Evolutionary conservation across 1,284 basidiomycete species (phyloP), one percentile per base, ranked within the genome.

Genomic region (Pisolithus thermaeus): DNA sequence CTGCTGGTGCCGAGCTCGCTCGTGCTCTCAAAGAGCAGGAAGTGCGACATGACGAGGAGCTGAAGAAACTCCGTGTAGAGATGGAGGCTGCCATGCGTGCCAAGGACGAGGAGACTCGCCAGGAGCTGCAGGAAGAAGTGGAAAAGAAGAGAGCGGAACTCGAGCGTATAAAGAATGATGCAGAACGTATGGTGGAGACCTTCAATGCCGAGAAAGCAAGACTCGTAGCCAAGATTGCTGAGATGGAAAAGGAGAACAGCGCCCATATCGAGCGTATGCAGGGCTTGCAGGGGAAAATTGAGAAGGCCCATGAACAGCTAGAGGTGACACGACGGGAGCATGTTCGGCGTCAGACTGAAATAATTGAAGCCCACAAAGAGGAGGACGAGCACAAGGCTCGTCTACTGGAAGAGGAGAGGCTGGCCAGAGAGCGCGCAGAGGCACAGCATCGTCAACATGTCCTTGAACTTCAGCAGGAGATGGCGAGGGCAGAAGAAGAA

Each of bases 1-100:
- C 70, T 9, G 75, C 74, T 11, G 75, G 74, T 7, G 61, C 61
- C 4, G 72, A 70, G 53, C 64, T 76, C 48, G 61, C 65, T 28
- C 64, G 61, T 16, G 75, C 74, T 14, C 44, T 74, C 35, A 60
- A 65, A 49, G 62, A 65, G 46, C 71, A 73, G 56, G 56, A 66
- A 20, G 53, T 65, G 46, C 64, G 60, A 45, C 71, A 76, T 49
- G 56, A 61, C 7, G 59, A 63, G 1, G 72, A 76, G 48, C 58
- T 76, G 55, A 56, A 58, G 46, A 60, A 58, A n/a, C 56, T 75
- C 18, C 62, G 65, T 14, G 56, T 64, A 14, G 74, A 74, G 53
- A 70, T 74, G 66, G 59, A 64, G 56, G 56, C 53, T 41, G 70
- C 71, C 2, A 66, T 72, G 57, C 61, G 54, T 14, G 58, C 61